phyloP scores from a whole-genome alignment of 371 early-diverging fungal species.

The Apophysomyces sp. region DNA sequence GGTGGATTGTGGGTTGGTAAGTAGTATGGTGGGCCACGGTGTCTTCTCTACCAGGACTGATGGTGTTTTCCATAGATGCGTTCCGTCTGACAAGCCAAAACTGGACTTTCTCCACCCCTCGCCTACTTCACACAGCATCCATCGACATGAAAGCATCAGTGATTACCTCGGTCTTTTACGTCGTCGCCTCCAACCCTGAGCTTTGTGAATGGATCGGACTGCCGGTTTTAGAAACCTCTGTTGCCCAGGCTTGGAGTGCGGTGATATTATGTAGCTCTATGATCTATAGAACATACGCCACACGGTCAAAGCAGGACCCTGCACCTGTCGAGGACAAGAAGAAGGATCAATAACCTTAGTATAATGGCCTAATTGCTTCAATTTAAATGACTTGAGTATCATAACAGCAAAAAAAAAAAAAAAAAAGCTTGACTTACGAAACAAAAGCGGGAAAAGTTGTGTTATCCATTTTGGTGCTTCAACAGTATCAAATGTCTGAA shows the following conservation, averaged over 20 bases:
- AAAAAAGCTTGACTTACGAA: no score
- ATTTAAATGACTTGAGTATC: no score
- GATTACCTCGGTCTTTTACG: slow-evolving; percentile 35
- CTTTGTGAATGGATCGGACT: slow-evolving; percentile 24
- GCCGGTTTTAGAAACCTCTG: slow-evolving; percentile 12
- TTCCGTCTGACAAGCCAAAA: slow-evolving; percentile 39
- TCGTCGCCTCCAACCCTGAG: slow-evolving; percentile 21
- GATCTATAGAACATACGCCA: slow-evolving; percentile 24
- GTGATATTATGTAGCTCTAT: slow-evolving; percentile 29
- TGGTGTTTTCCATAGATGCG: slow-evolving; percentile 31
- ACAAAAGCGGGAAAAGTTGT: no score
- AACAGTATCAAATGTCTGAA: no score
- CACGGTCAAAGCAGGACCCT: slow-evolving; percentile 16
- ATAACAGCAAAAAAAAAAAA: no score
- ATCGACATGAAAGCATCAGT: slow-evolving; percentile 43
- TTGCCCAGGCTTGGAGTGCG: slow-evolving; percentile 45
- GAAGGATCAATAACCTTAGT: slow-evolving; percentile 5
- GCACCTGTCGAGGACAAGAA: slow-evolving; percentile 11
- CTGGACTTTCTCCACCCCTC: slow-evolving; percentile 49
- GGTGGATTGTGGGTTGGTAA: slow-evolving; percentile 56
- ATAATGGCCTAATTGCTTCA: no score
- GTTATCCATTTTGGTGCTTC: no score
- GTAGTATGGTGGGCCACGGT: neutral
- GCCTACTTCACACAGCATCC: slow-evolving; percentile 30
- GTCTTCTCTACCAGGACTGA: neutral